These are phyloP conservation scores for Biscogniauxia sp. DNA, from an alignment of 2,329 filamentous ascomycete species.

Conservation along the genomic window DNA sequence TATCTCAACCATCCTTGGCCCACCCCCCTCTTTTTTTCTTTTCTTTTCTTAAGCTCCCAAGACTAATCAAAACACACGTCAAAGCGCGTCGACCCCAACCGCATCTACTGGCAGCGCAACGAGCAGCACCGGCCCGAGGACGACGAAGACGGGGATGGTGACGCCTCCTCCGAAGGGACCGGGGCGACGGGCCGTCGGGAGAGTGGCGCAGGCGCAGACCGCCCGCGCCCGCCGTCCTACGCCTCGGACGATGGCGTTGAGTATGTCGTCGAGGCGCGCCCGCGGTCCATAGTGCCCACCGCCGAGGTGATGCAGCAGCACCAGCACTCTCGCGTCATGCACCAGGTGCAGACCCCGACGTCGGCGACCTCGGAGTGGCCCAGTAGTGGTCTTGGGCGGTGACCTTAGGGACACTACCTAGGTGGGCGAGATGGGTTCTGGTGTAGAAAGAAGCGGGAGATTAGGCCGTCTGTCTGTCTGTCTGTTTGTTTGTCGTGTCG, in stretches of 20 bases:
- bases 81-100: constrained; percentile 73
- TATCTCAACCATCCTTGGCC: neutral
- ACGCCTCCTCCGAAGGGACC: too few species aligned
- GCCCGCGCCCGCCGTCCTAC: constrained; percentile 69
- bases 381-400: too few species aligned
- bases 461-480: too few species aligned
- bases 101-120: constrained; percentile 77
- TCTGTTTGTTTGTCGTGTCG: too few species aligned
- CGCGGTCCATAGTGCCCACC: constrained; percentile 54
- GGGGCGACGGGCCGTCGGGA: constrained; percentile 3
- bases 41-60: neutral
- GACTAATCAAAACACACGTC: neutral
- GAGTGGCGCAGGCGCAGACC: constrained; percentile 16
- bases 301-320: constrained; percentile 10
- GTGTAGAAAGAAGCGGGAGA: too few species aligned
- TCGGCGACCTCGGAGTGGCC: too few species aligned
- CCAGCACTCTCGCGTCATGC: too few species aligned
- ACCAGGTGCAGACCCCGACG: neutral
- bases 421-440: too few species aligned
- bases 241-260: constrained; percentile 70
- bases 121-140: constrained; percentile 25
- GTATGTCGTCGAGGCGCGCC: constrained; percentile 68
- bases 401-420: too few species aligned
- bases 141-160: neutral
- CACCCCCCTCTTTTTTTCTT: neutral